Evolutionary conservation across 2,329 filamentous ascomycete genomes (phyloP), one percentile per base, ranked within the genome.

Genomic region (Nemania bipapillata): DNA sequence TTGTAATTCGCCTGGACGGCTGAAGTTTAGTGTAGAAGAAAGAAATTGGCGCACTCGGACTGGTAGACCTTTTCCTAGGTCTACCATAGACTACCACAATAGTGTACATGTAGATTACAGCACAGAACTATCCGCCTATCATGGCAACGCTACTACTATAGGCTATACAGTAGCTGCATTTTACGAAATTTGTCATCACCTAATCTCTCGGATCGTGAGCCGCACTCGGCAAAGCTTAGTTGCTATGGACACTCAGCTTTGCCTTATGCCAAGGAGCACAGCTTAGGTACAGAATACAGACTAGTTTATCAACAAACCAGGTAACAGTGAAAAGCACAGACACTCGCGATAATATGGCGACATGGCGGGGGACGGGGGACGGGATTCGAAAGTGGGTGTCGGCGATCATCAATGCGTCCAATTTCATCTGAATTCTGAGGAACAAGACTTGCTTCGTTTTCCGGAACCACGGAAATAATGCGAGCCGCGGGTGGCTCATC

Each of bases 171-270:
- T 60, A 59, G 55, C 50, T 57, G 42, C 35, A 59, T 53, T 47
- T 61, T 32, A 64, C 49, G 45, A 49, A 47, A 69, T 69, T 69
- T 69, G 67, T 69, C 67, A 69, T 69, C 30, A 63, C 56, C 52
- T 70, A 70, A 67, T 62, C 61, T 68, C 24, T 64, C 65, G 63
- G 69, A 64, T 66, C 62, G 59, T 69, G 66, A 71, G 63, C 62
- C 66, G 63, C 69, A 66, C 62, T 61, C 63, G 69, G 69, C 63
- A 63, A 66, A 70, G 65, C 60, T 68, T 66, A 68, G 64, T 58
- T 65, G 62, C 57, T 64, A 57, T 53, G 60, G 47, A 35, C 53
- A 26, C 53, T 56, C 32, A 54, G 42, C 42, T 66, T 66, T 56
- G 55, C 47, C 52, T 53, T 45, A 28, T 15, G 62, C 45, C 42